phyloP scores from a whole-genome alignment of 2,329 filamentous ascomycete genomes.

The Didymella glomerata region DNA sequence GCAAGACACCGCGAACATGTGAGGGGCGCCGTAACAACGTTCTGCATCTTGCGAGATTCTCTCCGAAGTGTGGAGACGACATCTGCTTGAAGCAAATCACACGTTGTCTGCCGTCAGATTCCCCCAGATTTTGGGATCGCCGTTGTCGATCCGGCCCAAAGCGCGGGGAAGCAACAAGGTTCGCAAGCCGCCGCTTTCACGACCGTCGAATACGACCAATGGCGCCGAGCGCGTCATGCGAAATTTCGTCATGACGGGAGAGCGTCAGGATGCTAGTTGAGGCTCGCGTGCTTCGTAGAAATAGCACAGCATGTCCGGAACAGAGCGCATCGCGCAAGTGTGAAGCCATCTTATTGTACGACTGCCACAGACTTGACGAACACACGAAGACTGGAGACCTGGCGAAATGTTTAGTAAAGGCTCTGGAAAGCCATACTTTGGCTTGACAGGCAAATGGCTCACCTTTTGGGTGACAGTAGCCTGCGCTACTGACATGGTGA shows the following conservation, averaged over 20 bases:
- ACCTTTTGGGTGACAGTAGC: conserved; percentile 64
- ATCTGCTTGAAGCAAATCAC: conserved; percentile 4
- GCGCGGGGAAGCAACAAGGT: conserved; percentile 15
- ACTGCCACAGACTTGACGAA: neutral
- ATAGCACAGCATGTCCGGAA: neutral
- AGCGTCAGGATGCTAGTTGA: neutral
- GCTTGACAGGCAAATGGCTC: conserved; percentile 63
- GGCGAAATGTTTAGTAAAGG: conserved; percentile 23
- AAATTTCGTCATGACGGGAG: conserved; percentile 21
- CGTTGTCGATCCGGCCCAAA: conserved; percentile 15
- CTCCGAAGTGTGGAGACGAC: conserved; percentile 13
- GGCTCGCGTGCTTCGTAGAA: conserved; percentile 7
- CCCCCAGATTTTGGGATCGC: conserved; percentile 12
- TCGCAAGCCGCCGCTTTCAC: conserved; percentile 15
- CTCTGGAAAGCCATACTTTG: conserved; percentile 59
- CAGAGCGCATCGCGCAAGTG: neutral
- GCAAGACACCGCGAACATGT: neutral
- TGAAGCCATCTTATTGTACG: neutral
- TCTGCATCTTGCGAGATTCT: conserved; percentile 14
- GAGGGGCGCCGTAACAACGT: neutral
- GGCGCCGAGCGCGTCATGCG: conserved; percentile 5
- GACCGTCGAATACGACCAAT: conserved; percentile 16
- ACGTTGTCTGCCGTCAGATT: conserved; percentile 1
- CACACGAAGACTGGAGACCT: neutral
- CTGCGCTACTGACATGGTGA: conserved; percentile 35